Evolutionary conservation across 1,284 basidiomycete species (phyloP).

Genomic region (Leucoagaricus sp.): DNA sequence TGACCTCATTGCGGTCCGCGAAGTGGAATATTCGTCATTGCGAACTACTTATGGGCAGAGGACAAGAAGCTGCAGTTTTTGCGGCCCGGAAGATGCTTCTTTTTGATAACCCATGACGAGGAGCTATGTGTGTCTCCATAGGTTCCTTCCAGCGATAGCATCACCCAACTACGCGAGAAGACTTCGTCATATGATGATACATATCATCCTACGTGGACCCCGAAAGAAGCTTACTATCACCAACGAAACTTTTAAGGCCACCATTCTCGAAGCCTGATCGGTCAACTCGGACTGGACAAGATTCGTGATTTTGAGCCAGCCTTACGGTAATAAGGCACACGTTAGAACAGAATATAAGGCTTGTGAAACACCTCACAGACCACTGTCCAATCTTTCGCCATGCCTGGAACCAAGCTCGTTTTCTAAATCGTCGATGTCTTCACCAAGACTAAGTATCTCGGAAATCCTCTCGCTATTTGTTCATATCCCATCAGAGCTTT

Average conservation of each 20-base stretch:
- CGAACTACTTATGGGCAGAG: background rate
- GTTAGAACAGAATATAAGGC: no score
- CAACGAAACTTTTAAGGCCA: no score
- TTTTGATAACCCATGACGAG: constrained; percentile 1
- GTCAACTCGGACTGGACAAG: no score
- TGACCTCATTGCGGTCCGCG: background rate
- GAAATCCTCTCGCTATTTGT: constrained; percentile 48
- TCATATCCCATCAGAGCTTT: constrained; percentile 28
- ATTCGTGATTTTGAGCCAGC: no score
- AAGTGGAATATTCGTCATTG: no score
- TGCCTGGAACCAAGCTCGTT: background rate
- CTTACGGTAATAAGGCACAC: no score
- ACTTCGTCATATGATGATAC: constrained; percentile 8
- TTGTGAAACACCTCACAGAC: background rate
- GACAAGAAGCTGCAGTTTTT: background rate
- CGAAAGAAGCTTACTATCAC: no score
- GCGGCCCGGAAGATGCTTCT: constrained; percentile 2
- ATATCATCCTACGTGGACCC: no score
- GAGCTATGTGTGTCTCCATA: no score
- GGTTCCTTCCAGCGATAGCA: no score
- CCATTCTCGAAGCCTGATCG: no score
- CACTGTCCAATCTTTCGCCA: background rate
- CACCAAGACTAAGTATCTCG: constrained; percentile 37
- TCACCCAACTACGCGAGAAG: background rate
- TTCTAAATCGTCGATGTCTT: constrained; percentile 40